phyloP scores from a whole-genome alignment of 139 green algal species.

The Chlamydomonas asymmetrica region DNA sequence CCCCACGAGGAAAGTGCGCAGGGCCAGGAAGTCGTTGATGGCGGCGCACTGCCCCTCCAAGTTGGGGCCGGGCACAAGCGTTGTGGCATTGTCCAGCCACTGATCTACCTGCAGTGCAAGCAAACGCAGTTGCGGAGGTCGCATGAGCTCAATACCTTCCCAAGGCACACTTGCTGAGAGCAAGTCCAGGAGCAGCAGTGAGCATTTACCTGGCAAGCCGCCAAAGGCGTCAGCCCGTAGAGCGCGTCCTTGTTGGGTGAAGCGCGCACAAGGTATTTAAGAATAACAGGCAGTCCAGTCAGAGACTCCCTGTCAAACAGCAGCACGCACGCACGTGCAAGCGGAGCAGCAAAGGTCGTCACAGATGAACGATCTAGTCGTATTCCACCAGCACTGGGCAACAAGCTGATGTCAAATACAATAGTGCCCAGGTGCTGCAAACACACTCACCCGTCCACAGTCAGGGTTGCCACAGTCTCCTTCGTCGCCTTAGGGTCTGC shows the following conservation, averaged over 20 bases:
- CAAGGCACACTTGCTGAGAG: too few relatives aligned
- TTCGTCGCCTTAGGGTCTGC: slow-evolving; percentile 66
- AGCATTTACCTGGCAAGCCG: slow-evolving; percentile 62
- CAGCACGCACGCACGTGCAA: too few relatives aligned
- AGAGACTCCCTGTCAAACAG: slow-evolving; percentile 82
- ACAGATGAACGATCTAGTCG: too few relatives aligned
- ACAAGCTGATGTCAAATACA: too few relatives aligned
- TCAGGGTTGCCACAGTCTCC: slow-evolving; percentile 53
- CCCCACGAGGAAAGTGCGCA: slow-evolving; percentile 87
- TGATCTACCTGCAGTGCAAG: slow-evolving; percentile 65
- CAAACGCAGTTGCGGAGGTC: not conserved
- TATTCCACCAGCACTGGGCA: too few relatives aligned
- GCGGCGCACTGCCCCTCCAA: slow-evolving; percentile 66
- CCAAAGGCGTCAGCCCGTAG: slow-evolving; percentile 52
- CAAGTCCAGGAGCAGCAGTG: too few relatives aligned
- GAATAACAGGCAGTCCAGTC: slow-evolving; percentile 55
- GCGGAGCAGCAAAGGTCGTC: not conserved
- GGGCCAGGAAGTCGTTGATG: slow-evolving; percentile 75
- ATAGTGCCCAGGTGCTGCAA: too few relatives aligned
- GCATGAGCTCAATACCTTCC: too few relatives aligned
- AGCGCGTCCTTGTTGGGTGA: slow-evolving; percentile 31
- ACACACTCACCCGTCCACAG: slow-evolving; percentile 62
- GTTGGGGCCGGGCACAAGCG: slow-evolving; percentile 58
- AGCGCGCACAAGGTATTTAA: slow-evolving; percentile 69
- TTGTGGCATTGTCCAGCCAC: slow-evolving; percentile 75